Percentiles rank a stretch among this genome's conserved stretches.
phyloP scores from a whole-genome alignment of 1,139 yeast species.

The Schizosaccharomyces versatilis region DNA sequence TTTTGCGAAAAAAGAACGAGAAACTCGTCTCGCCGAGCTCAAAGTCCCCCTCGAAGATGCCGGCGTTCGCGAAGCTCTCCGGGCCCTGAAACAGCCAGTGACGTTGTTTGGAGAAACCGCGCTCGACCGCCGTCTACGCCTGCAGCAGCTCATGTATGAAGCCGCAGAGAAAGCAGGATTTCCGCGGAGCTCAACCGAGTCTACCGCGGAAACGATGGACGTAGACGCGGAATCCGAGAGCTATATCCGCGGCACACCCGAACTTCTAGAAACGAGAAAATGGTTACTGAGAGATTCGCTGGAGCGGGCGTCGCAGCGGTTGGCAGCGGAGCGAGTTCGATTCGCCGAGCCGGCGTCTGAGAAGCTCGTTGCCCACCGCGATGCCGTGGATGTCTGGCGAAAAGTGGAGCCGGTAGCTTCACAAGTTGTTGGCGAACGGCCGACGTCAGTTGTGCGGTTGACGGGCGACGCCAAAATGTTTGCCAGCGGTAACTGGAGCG shows the following conservation, averaged over 20 bases:
- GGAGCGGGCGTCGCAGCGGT: not conserved
- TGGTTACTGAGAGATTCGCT: constrained; percentile 33
- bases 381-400: constrained; percentile 9
- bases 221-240: constrained; percentile 33
- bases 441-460: constrained; percentile 38
- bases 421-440: constrained; percentile 45
- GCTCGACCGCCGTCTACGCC: constrained; percentile 37
- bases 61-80: constrained; percentile 31
- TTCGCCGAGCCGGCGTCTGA: not conserved
- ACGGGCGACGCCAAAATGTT: constrained; percentile 23
- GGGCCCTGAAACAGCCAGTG: constrained; percentile 37
- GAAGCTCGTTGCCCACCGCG: not conserved
- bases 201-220: constrained; percentile 25
- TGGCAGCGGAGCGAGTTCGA: not conserved
- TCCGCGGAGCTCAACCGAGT: too few species aligned
- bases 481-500: constrained; percentile 75
- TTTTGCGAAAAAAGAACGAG: not conserved
- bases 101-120: constrained; percentile 38
- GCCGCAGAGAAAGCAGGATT: constrained; percentile 15
- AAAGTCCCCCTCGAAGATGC: constrained; percentile 41
- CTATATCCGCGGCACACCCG: constrained; percentile 54
- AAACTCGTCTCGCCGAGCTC: not conserved
- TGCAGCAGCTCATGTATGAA: constrained; percentile 20
- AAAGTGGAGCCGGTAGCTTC: constrained; percentile 37
- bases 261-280: constrained; percentile 33